These are phyloP conservation scores for Pythium plurisporium DNA, from an alignment of 352 stramenopile species.

Conservation along the genomic window DNA sequence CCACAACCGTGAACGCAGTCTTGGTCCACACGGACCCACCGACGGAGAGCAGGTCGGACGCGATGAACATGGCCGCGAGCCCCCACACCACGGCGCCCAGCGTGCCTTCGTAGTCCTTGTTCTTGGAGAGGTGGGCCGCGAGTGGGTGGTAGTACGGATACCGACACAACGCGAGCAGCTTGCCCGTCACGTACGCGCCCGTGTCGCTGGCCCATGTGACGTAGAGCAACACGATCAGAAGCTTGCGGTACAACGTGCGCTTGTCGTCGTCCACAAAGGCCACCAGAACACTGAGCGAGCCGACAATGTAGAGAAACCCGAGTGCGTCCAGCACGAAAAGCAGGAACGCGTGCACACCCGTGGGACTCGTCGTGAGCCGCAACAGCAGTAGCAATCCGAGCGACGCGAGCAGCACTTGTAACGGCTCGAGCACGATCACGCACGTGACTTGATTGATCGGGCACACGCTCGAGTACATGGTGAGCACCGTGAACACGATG, in stretches of 20 bases:
- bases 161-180: constrained; percentile 76
- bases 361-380: constrained; percentile 31
- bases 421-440: constrained; percentile 26
- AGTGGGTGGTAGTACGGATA: constrained; percentile 79
- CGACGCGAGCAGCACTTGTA: constrained; percentile 30
- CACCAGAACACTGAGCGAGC: constrained; percentile 46
- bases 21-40: constrained; percentile 73
- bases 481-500: constrained; percentile 44
- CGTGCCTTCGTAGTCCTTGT: constrained; percentile 96
- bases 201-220: constrained; percentile 87
- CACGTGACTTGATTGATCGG: constrained; percentile 54
- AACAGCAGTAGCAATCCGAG: constrained; percentile 45
- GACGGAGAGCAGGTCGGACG: constrained; percentile 55
- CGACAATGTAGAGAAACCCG: constrained; percentile 60
- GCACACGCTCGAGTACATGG: constrained; percentile 56
- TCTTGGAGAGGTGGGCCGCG: constrained; percentile 89
- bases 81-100: constrained; percentile 81
- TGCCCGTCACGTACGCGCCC: constrained; percentile 91
- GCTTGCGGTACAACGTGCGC: constrained; percentile 43
- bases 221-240: constrained; percentile 63
- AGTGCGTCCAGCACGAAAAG: constrained; percentile 47
- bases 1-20: constrained; percentile 79
- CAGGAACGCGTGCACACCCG: constrained; percentile 29
- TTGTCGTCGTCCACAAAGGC: constrained; percentile 61
- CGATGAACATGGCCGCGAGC: constrained; percentile 79